Percentiles rank a stretch among this genome's conserved stretches.
Evolutionary conservation across 1,284 basidiomycete genomes (phyloP).

Genomic region (Cystobasidium pallidum): DNA sequence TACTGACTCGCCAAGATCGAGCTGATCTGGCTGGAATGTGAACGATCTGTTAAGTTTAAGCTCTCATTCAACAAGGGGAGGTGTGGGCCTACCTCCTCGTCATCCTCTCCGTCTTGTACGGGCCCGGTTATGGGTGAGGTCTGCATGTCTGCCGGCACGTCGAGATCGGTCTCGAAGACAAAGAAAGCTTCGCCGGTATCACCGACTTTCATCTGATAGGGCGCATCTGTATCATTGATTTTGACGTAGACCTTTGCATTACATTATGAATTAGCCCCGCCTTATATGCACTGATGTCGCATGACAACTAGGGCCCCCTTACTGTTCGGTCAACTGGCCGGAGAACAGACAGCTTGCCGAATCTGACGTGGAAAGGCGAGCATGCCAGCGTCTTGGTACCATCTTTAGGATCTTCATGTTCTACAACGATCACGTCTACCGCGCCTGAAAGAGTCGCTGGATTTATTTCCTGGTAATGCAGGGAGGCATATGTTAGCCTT

Average conservation of each 20-base stretch:
- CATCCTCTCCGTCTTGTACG: slow-evolving; percentile 46
- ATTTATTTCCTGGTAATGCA: slow-evolving; percentile 64
- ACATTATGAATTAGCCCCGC: not conserved
- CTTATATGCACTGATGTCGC: not conserved
- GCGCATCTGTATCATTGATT: slow-evolving; percentile 71
- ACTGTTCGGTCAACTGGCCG: slow-evolving; percentile 93
- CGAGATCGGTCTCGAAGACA: slow-evolving; percentile 93
- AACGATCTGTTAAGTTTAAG: too few species aligned
- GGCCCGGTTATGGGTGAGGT: slow-evolving; percentile 70
- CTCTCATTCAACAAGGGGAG: too few species aligned
- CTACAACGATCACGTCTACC: slow-evolving; percentile 94
- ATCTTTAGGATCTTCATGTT: slow-evolving; percentile 64
- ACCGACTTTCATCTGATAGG: slow-evolving; percentile 98
- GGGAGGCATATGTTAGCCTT: not conserved
- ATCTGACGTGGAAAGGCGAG: slow-evolving; percentile 96
- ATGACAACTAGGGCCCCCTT: slow-evolving; percentile 46
- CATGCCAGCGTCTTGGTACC: slow-evolving; percentile 72
- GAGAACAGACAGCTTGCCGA: slow-evolving; percentile 96
- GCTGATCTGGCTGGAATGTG: slow-evolving; percentile 34
- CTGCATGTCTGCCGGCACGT: slow-evolving; percentile 88
- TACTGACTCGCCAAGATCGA: slow-evolving; percentile 42
- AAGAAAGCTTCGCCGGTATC: slow-evolving; percentile 99
- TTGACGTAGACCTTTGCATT: slow-evolving; percentile 52
- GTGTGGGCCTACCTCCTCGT: slow-evolving; percentile 20
- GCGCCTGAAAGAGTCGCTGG: slow-evolving; percentile 92